Evolutionary conservation across 179 eudicot genomes (phyloP).

Genomic region (Nepenthes alata): DNA sequence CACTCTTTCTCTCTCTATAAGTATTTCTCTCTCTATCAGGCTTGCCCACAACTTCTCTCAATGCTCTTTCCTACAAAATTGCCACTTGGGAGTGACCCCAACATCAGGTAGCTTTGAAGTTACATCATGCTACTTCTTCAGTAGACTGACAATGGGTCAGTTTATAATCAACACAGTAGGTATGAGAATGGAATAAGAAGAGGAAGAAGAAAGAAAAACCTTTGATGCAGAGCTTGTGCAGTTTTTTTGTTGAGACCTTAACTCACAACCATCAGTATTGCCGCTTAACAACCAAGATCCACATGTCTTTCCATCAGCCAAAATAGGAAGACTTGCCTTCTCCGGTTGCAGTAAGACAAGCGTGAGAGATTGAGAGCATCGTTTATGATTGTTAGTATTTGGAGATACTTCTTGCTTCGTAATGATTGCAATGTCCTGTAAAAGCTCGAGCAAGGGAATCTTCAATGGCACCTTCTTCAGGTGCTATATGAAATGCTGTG

Average conservation of each 20-base stretch:
- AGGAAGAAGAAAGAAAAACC: too few relatives aligned
- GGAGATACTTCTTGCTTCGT: constrained; percentile 25
- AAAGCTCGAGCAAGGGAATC: constrained; percentile 83
- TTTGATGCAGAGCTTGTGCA: too few relatives aligned
- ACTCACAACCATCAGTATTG: constrained; percentile 70
- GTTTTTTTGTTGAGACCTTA: constrained; percentile 71
- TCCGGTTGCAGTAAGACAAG: constrained; percentile 84
- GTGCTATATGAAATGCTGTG: constrained; percentile 32
- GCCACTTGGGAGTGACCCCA: too few relatives aligned
- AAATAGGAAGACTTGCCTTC: constrained; percentile 58
- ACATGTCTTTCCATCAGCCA: constrained; percentile 54
- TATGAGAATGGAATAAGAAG: too few relatives aligned
- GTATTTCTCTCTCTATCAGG: too few relatives aligned
- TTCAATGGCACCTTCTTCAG: constrained; percentile 48
- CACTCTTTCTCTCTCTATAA: too few relatives aligned
- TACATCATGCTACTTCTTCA: too few relatives aligned
- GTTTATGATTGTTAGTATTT: constrained; percentile 20
- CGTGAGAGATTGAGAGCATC: constrained; percentile 50
- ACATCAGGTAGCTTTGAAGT: too few relatives aligned
- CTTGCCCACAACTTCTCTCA: too few relatives aligned
- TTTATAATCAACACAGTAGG: too few relatives aligned
- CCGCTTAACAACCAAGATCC: constrained; percentile 85
- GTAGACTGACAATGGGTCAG: too few relatives aligned
- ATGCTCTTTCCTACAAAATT: too few relatives aligned
- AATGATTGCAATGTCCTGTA: constrained; percentile 30